Base-by-base conservation (phyloP, 305 asterid genomes). In the Solanum chacoense region DNA sequence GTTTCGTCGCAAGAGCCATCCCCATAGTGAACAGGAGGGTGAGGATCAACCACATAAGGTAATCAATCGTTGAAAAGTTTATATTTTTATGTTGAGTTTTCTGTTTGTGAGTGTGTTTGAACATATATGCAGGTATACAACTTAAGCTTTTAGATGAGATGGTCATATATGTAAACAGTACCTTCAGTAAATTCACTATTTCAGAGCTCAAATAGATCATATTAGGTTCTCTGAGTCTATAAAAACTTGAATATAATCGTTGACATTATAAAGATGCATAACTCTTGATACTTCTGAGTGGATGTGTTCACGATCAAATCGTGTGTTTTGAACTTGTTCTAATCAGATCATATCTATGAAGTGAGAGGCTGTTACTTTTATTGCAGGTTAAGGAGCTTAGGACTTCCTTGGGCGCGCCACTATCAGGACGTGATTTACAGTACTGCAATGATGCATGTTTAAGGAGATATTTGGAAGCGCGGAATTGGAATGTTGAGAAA, bases 401-500 rank as follows among this genome's bases (percentile, higher is more conserved):
- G 92, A 94, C 95, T 92, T 93, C 97, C 86, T 89, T 96, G 63
- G 38, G 79, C 12, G 98, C 96, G 34, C 95, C 97, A 79, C 92
- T 95, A 45, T 94, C 98, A 7, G 98, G 94, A 20, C 97, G 93
- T 63, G 86, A 88, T 85, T 91, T 86, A 90, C 97, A 93, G 87
- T 97, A 92, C 67, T 97, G 98, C 92, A 90, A 91, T 45, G 99
- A 95, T 85, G 93, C 96, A 6, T 97, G 99, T 88, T 91, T 97
- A 92, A 93, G 89, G 94, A 93, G 99, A 88, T 97, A 96, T 85
- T 88, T 96, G 88, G 99, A 94, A 91, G 99, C 99, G 20, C 93
- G 99, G 14, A 94, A 90, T 92, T 97, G 98, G 98, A 95, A 94
- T 80, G 93, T 94, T 11, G 99, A 95, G 31, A 96, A 94, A 92